phyloP scores from a whole-genome alignment of 257 asterid species.

The Eucommia ulmoides region DNA sequence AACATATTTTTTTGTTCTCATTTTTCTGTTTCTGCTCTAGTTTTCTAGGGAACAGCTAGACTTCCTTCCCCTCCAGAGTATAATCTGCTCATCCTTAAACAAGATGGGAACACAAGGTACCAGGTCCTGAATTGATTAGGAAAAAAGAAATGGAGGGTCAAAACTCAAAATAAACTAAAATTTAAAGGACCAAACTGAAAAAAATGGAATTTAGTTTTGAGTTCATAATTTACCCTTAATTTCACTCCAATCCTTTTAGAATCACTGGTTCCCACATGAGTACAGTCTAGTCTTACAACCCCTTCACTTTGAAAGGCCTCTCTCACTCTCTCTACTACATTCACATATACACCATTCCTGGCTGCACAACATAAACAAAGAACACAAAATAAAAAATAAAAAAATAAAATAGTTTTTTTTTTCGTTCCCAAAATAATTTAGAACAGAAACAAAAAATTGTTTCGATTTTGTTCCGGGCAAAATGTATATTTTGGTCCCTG shows the following conservation, averaged over 20 bases:
- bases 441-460: too few species aligned
- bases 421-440: too few species aligned
- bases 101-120: constrained; percentile 81
- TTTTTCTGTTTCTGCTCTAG: too few species aligned
- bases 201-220: not conserved
- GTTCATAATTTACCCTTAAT: constrained; percentile 68
- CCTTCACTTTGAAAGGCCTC: constrained; percentile 63
- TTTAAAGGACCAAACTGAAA: not conserved
- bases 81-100: constrained; percentile 74
- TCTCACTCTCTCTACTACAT: constrained; percentile 67
- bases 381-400: too few species aligned
- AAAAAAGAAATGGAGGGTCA: not conserved
- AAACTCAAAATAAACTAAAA: not conserved
- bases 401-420: too few species aligned
- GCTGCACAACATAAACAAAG: too few species aligned
- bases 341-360: constrained; percentile 83
- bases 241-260: constrained; percentile 87
- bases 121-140: constrained; percentile 42
- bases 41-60: too few species aligned
- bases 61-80: constrained; percentile 64
- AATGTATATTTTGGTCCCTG: too few species aligned
- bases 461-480: too few species aligned
- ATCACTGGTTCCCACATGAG: constrained; percentile 69
- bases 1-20: too few species aligned
- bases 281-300: constrained; percentile 68